Evolutionary conservation across 371 early-diverging fungal genomes (phyloP).

Genomic region (Syncephalastrum sp.): DNA sequence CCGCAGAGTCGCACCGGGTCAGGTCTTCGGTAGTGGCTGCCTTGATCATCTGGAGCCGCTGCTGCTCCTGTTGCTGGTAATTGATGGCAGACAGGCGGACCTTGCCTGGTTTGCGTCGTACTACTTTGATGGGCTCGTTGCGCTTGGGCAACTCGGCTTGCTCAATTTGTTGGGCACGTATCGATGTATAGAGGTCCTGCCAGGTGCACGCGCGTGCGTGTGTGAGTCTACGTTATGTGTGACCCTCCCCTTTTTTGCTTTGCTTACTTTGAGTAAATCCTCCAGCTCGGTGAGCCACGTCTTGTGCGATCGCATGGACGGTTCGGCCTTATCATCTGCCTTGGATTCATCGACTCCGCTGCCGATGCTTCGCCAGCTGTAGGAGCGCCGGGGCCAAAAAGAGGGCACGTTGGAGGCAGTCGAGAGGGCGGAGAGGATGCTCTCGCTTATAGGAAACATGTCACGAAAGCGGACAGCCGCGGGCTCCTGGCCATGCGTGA

Average conservation of each 20-base stretch:
- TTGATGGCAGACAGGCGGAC: too few species aligned
- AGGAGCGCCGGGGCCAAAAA: neutral
- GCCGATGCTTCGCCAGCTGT: neutral
- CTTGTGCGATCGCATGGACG: slow-evolving; percentile 6
- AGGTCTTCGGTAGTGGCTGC: too few species aligned
- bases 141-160: slow-evolving; percentile 12
- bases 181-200: slow-evolving; percentile 25
- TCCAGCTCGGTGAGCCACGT: slow-evolving; percentile 29
- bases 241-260: too few species aligned
- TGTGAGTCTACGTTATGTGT: too few species aligned
- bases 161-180: slow-evolving; percentile 19
- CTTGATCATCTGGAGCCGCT: too few species aligned
- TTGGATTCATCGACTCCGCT: too few species aligned
- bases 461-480: neutral
- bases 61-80: too few species aligned
- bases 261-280: slow-evolving; percentile 23
- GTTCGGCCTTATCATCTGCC: too few species aligned
- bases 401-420: slow-evolving; percentile 9
- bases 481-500: slow-evolving; percentile 1
- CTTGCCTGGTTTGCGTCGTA: neutral
- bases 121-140: slow-evolving; percentile 2
- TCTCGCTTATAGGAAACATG: slow-evolving; percentile 7
- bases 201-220: too few species aligned
- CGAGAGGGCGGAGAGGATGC: slow-evolving; percentile 11
- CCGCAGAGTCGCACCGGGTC: too few species aligned